Evolutionary conservation across 2,329 filamentous ascomycete species (phyloP).

Genomic region (Chalara sp.): DNA sequence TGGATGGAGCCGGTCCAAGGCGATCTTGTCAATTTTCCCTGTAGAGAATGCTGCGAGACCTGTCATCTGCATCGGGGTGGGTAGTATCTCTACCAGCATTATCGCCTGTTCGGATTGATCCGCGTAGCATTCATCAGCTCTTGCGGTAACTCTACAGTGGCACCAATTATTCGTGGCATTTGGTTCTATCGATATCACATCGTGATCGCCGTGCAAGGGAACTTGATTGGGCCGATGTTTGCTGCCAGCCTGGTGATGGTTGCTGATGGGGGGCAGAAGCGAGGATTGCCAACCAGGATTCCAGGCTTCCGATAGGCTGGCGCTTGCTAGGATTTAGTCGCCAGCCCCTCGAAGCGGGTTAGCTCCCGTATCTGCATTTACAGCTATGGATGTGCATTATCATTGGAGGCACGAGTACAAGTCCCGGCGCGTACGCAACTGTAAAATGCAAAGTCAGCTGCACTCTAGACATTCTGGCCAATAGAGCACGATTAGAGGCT

Average conservation of each 20-base stretch:
- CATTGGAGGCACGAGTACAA: slow-evolving; percentile 6
- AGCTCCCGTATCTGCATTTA: slow-evolving; percentile 5
- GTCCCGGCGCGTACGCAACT: neutral
- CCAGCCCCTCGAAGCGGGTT: slow-evolving; percentile 8
- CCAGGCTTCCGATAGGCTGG: neutral
- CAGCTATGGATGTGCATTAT: slow-evolving; percentile 14
- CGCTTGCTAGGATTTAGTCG: slow-evolving; percentile 12
- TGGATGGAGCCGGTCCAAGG: no score
- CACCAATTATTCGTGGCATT: no score
- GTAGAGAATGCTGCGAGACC: no score
- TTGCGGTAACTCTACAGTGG: no score
- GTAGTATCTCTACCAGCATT: no score
- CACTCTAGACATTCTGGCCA: slow-evolving; percentile 1
- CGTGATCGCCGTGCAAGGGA: no score
- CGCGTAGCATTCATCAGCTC: no score
- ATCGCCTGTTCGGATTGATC: no score
- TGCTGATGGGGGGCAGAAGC: neutral
- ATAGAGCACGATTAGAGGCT: neutral
- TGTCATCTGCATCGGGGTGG: no score
- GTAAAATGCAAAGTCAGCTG: slow-evolving; percentile 3
- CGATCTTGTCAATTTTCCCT: no score
- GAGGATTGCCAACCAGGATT: no score
- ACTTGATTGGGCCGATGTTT: neutral
- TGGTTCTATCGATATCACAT: no score
- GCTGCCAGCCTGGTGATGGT: neutral